Evolutionary conservation across 768 basidiomycete species (phyloP), one percentile per base, ranked within the genome.

Genomic region (Multifurca ochricompacta): DNA sequence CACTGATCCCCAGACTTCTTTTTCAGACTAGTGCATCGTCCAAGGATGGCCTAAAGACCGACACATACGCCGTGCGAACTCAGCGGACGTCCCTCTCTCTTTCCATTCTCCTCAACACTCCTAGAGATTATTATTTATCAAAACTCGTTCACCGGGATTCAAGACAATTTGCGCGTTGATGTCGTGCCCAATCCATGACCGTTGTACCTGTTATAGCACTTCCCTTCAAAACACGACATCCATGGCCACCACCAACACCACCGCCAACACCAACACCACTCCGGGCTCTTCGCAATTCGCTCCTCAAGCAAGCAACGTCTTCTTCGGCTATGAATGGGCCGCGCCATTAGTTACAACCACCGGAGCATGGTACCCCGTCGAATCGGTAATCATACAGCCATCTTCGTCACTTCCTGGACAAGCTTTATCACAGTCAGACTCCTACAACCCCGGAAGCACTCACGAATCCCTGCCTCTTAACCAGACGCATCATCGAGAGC

Each of bases 101-200:
- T 18, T 21, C 45, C 44, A 30, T 19, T 10, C 32, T 16, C 39
- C 47, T n/a, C n/a, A n/a, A n/a, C 50, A 37, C 32, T 34, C 40
- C 19, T 51, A 32, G 18, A n/a, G n/a, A n/a, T n/a, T n/a, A n/a
- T 19, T 57, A 51, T 40, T 57, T 42, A 52, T 47, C 31, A 36
- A n/a, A n/a, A 42, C 45, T 48, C 45, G 23, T 40, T 40, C 31
- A 9, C 19, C 32, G 28, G 39, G 14, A 30, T 47, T 30, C 50
- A 7, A n/a, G 3, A 7, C 44, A n/a, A n/a, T n/a, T 16, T 19
- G 23, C 16, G 6, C 50, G n/a, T 57, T 57, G 34, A 57, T 57
- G 56, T 41, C 56, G 50, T 57, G 56, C 45, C 56, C 51, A 21
- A 30, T 52, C 39, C 56, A 57, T 28, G 51, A 47, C 19, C 45